Base-by-base conservation (phyloP, 2,329 filamentous ascomycete genomes). In the Curvularia sp. region DNA sequence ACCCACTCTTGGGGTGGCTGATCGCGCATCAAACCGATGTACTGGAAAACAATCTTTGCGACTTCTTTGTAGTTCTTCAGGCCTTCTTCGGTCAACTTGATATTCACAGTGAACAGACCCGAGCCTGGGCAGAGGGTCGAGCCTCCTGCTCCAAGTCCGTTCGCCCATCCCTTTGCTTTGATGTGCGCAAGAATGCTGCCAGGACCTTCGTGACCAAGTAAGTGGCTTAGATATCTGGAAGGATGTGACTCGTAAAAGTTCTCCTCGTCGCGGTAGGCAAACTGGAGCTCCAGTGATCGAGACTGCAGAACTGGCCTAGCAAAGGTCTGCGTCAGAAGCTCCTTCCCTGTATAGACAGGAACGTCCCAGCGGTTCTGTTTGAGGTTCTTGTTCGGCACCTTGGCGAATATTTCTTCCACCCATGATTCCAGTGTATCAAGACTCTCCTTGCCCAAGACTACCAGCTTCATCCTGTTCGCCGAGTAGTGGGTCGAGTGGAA, bases 291-390 rank as follows among this genome's bases (percentile, higher is more conserved):
- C 61, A 97, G 79, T 52, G 90, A 88, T 55, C 92, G 85, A 18
- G 88, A 89, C 64, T 97, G 92, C 88, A 96, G 93, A 43, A 97
- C 93, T 0, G 93, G 93, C 79, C 95, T 96, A 26, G 91, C 91
- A 73, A 94, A 96, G 52, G 91, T 87, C 75, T 94, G 90, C 35
- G 87, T 89, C 51, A 81, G 79, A 58, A 91, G 79, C 70, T 91
- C 84, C 12, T 86, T 82, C 48, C 84, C 78, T 6, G 83, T 84
- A 63, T 85, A 86, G 2, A 87, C 84, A 35, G 84, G 80, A 54
- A 88, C 81, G 68, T 90, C 88, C 88, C 88, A 91, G 54, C 87
- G 81, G 63, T 88, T 85, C 71, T 86, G 82, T 7, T 87, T 81
- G 15, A 97, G 82, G 65, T 93, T 82, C 79, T 97, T 94, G 80